These are phyloP conservation scores for Fusarium longipes DNA, from an alignment of 2,329 filamentous ascomycete species.

Conservation along the genomic window DNA sequence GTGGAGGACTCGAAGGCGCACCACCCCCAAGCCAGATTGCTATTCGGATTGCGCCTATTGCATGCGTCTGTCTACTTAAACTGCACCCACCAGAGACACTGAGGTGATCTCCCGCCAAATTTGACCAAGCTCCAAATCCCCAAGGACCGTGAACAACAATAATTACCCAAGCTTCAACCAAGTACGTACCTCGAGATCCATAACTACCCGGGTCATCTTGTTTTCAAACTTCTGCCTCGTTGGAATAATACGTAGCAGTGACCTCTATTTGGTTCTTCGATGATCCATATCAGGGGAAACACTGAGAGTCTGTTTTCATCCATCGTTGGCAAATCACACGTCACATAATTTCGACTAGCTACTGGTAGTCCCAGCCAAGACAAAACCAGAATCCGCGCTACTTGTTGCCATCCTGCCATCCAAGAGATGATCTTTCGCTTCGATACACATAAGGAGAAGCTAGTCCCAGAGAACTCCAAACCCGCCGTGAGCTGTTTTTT, in stretches of 20 bases:
- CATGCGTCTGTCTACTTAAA: slow-evolving; percentile 31
- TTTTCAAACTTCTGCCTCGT: neutral
- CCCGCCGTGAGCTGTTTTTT: slow-evolving; percentile 36
- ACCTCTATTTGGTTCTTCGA: neutral
- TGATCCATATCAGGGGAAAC: slow-evolving; percentile 20
- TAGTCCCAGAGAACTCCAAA: slow-evolving; percentile 25
- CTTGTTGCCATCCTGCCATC: slow-evolving; percentile 29
- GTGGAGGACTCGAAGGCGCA: slow-evolving; percentile 39
- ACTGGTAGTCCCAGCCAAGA: slow-evolving; percentile 36
- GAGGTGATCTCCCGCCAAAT: slow-evolving; percentile 43
- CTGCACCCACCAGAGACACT: slow-evolving; percentile 36
- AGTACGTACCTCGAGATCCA: neutral
- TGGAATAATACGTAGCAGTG: neutral
- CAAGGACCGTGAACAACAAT: slow-evolving; percentile 10
- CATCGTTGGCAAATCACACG: slow-evolving; percentile 29
- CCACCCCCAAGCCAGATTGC: slow-evolving; percentile 37
- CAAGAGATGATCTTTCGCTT: slow-evolving; percentile 29
- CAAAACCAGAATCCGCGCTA: slow-evolving; percentile 23
- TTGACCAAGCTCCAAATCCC: slow-evolving; percentile 20
- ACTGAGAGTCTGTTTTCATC: slow-evolving; percentile 9
- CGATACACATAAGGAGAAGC: slow-evolving; percentile 18
- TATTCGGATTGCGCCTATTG: slow-evolving; percentile 36
- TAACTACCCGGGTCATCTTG: neutral
- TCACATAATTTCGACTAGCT: slow-evolving; percentile 28
- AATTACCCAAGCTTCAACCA: neutral